Base-by-base conservation (phyloP, 352 stramenopile species). In the Thraustotheca clavata region DNA sequence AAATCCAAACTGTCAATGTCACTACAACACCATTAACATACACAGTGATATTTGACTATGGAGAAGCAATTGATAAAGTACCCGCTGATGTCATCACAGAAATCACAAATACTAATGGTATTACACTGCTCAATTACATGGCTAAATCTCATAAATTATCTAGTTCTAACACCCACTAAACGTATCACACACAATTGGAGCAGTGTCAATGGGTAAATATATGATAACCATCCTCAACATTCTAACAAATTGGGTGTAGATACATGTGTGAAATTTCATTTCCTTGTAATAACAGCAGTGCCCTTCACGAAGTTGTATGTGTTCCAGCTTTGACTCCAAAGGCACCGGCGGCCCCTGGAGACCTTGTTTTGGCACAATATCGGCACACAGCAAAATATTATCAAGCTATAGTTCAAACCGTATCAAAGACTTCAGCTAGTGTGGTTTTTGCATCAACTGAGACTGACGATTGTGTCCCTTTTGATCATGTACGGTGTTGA, bases 151-250 rank as follows among this genome's bases (percentile, higher is more conserved):
- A 40, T 3, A 41, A 1, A 29, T 49, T 11, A n/a, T n/a, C 16
- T 48, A 63, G 55, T 63, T 6, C 24, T 63, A 6, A 63, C 29
- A 8, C 55, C 55, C 11, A 63, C n/a, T 6, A 63, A 63, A 20
- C 55, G 55, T 4, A 50, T 63, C 24, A 63, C 55, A 18, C 55
- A 35, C 55, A 50, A 50, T 24, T 63, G 55, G 55, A 54, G 39
- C n/a, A 63, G 55, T 16, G 34, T 39, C n/a, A 63, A 50, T 22
- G 55, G 55, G 26, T 63, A n/a, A n/a, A n/a, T n/a, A 33, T 14
- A 27, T 5, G 16, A 43, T 20, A 24, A 24, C 22, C 39, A 24
- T 47, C 39, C n/a, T 47, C 39, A 4, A 35, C 24, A 52, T 31
- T 35, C 12, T 1, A 18, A 52, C 43, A 9, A 16, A 18, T 43